Base-by-base conservation (phyloP, 2,329 filamentous ascomycete genomes). In the Arthrobotrys sinensis region DNA sequence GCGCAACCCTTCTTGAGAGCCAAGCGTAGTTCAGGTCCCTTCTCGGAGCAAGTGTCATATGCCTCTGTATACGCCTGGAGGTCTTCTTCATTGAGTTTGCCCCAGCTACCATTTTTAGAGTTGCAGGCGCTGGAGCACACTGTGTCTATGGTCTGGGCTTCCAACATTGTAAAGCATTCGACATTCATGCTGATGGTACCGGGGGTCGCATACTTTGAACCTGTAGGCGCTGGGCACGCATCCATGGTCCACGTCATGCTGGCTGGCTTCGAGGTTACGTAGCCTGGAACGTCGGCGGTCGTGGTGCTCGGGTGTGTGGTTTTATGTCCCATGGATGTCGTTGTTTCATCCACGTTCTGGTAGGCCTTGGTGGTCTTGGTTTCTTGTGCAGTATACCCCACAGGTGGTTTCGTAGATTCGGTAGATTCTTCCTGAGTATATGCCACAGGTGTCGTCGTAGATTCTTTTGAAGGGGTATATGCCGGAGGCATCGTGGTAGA, bases 41-140 rank as follows among this genome's bases (percentile, higher is more conserved):
- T 3, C 7, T 32, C 50, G 6, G 24, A 24, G 14, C 50, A 53
- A 5, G 14, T 14, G 1, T 16, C 14, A 53, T 53, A 53, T 8
- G 19, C 50, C 14, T 53, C 50, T 7, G 24, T 34, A n/a, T 53
- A 53, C 34, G 50, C 50, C 4, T 53, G 5, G 24, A 53, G 50
- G 6, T 12, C 3, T 3, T n/a, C 3, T 10, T 1, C 1, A 4
- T 24, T 3, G 12, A 53, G 50, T 34, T 53, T 14, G 12, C 50
- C 50, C 50, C 50, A 53, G n/a, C 32, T 53, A 14, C 50, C 12
- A 16, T 16, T 24, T 4, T 10, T 53, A 7, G 12, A 3, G n/a
- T 34, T 19, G 10, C 24, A 32, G 12, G 50, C 50, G 0, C 8
- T 14, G 5, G 6, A 0, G 14, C 50, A 53, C n/a, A 53, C 21